Conservation (phyloP, 257 asterid species). For the Fraxinus quadrangulata region DNA sequence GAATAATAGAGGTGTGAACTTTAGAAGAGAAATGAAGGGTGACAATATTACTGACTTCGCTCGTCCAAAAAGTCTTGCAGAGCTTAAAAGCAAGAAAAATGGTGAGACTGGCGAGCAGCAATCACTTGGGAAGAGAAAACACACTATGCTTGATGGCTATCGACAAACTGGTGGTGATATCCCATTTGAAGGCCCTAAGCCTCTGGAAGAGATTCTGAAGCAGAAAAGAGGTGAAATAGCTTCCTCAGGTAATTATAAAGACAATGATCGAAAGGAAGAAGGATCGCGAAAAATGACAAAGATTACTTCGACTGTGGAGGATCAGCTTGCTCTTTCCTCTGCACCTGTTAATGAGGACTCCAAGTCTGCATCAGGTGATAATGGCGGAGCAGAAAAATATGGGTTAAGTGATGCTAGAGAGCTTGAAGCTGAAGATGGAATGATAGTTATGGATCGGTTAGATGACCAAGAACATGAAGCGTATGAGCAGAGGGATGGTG, state of each 20-base stretch:
- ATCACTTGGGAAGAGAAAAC: conserved; percentile 72
- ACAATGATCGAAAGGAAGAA: conserved; percentile 29
- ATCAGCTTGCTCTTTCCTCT: conserved; percentile 2
- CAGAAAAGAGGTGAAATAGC: conserved; percentile 61
- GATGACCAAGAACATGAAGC: conserved; percentile 47
- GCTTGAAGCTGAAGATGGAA: conserved; percentile 54
- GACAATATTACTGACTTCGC: conserved; percentile 47
- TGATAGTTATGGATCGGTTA: conserved; percentile 41
- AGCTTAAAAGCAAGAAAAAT: conserved; percentile 61
- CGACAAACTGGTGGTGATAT: conserved; percentile 45
- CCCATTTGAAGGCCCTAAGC: conserved; percentile 92
- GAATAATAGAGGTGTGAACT: conserved; percentile 41
- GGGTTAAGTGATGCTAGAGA: conserved; percentile 23
- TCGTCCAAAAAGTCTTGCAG: conserved; percentile 75
- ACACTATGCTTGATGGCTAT: conserved; percentile 36
- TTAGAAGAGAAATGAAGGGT: conserved; percentile 48
- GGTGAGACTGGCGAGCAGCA: conserved; percentile 43
- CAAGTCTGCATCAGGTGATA: conserved; percentile 29
- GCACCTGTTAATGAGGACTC: conserved; percentile 16
- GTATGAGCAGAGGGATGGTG: conserved; percentile 55
- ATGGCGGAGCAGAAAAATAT: conserved; percentile 30
- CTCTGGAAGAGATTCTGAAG: conserved; percentile 81
- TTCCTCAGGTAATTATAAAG: conserved; percentile 25
- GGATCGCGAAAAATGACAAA: conserved; percentile 16
- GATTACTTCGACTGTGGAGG: not conserved